Base-by-base conservation (phyloP, 768 basidiomycete species). In the Termitomyces sp. region DNA sequence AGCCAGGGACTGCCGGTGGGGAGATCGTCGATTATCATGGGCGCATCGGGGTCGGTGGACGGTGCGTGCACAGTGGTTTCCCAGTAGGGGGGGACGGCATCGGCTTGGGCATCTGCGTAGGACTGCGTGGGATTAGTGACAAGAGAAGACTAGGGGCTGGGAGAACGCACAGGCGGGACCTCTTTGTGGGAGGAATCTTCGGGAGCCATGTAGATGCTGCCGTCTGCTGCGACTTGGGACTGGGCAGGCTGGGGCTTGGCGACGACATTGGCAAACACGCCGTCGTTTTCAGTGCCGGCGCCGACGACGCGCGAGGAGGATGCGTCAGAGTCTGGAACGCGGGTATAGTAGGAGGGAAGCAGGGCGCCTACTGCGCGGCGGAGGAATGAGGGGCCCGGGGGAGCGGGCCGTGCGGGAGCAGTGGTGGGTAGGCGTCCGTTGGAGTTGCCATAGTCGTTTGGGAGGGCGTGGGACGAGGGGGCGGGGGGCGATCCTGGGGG, bases 21-120 rank as follows among this genome's bases (percentile, higher is more conserved):
- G 43, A 98, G 85, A 57, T 94, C 89, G 59, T 96, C 95, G 62
- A 99, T 87, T 69, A 97, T 83, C 78, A 98, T 70, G 22, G 73
- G 70, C 49, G 81, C 79, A 38, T 79, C 56, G 28, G 78, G 74
- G 0, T 75, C 71, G 0, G 93, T 22, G 20, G 46, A 9, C 0
- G 57, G 93, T 0, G 94, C 86, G 60, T 95, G 90, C 9, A 98
- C 84, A 0, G 93, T 94, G 1, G 92, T 98, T 68, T 99, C 96
- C 92, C 94, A 98, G 71, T 99, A 99, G 0, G 93, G 83, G 0
- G 97, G 97, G 0, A 90, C 94, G 0, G 92, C 84, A 67, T 99
- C 96, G 30, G 87, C 82, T 60, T 93, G 87, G 2, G 96, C 97
- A 16, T 87, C 81, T 13, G 86, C 79, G 66, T 99, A 99, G 0